phyloP scores from a whole-genome alignment of 345 rosid genomes.

The Nasturtium officinale region DNA sequence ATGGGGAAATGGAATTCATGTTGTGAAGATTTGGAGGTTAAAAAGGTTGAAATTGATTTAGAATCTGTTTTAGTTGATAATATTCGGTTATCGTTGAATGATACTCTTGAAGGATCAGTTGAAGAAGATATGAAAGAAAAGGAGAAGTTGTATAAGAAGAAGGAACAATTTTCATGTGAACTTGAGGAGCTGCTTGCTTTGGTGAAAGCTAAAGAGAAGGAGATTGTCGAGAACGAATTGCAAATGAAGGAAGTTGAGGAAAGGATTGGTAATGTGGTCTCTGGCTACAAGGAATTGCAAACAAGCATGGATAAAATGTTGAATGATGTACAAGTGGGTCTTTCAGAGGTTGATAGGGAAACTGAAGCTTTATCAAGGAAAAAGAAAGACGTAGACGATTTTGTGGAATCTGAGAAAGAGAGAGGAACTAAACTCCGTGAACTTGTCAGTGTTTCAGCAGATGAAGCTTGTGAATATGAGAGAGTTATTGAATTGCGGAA shows the following conservation, averaged over 20 bases:
- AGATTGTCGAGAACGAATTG: conserved; percentile 63
- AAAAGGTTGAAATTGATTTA: conserved; percentile 68
- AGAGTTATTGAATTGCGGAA: conserved; percentile 60
- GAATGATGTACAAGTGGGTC: conserved; percentile 49
- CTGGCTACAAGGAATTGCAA: conserved; percentile 62
- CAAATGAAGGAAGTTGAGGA: conserved; percentile 60
- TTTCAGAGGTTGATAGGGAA: conserved; percentile 54
- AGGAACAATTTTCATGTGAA: conserved; percentile 54
- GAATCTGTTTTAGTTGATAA: conserved; percentile 62
- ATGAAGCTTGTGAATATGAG: conserved; percentile 64
- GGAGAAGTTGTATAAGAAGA: conserved; percentile 53
- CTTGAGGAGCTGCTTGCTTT: conserved; percentile 67
- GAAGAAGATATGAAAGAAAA: conserved; percentile 62
- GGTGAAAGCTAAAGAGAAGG: conserved; percentile 68
- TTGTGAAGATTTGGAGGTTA: conserved; percentile 61
- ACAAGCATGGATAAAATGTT: conserved; percentile 54
- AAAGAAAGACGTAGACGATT: conserved; percentile 61
- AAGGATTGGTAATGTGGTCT: conserved; percentile 55
- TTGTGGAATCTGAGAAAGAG: conserved; percentile 53
- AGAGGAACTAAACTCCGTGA: conserved; percentile 67
- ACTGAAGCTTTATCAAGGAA: conserved; percentile 52
- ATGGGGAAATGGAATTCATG: conserved; percentile 65
- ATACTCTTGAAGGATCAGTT: conserved; percentile 56
- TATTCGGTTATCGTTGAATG: conserved; percentile 48
- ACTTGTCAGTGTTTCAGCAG: conserved; percentile 57